Evolutionary conservation across 2,329 filamentous ascomycete species (phyloP).

Genomic region (Exophiala lecanii-corni): DNA sequence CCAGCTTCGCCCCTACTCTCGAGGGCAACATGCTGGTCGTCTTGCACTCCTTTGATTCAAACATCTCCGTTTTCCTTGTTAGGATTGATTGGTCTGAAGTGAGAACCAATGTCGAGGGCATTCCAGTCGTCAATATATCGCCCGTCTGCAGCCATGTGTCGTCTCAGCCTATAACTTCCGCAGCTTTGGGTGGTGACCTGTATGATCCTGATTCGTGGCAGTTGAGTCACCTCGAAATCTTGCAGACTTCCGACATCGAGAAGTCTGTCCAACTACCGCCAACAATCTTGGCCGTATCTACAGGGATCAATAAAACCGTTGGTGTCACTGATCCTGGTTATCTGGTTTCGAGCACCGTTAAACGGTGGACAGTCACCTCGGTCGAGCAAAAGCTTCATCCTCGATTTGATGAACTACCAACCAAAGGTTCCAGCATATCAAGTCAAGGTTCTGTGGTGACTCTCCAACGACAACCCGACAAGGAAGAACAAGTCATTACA

Average conservation of each 20-base stretch:
- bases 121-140: constrained; percentile 24
- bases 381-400: constrained; percentile 63
- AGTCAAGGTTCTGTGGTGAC: constrained; percentile 8
- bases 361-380: constrained; percentile 74
- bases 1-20: constrained; percentile 45
- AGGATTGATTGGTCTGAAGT: constrained; percentile 33
- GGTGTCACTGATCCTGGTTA: constrained; percentile 55
- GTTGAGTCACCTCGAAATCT: constrained; percentile 69
- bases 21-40: constrained; percentile 24
- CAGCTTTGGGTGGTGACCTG: constrained; percentile 31
- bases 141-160: constrained; percentile 21
- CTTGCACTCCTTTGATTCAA: constrained; percentile 14
- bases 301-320: constrained; percentile 51
- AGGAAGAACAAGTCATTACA: constrained; percentile 18
- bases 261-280: constrained; percentile 54
- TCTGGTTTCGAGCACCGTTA: constrained; percentile 67
- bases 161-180: constrained; percentile 16
- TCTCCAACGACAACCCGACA: constrained; percentile 15
- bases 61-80: constrained; percentile 20
- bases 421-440: constrained; percentile 9
- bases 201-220: constrained; percentile 43
- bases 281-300: constrained; percentile 69
- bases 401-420: constrained; percentile 67
- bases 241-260: constrained; percentile 60
- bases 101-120: constrained; percentile 35